phyloP scores from a whole-genome alignment of 2,329 filamentous ascomycete genomes.

The Didymella keratinophila region DNA sequence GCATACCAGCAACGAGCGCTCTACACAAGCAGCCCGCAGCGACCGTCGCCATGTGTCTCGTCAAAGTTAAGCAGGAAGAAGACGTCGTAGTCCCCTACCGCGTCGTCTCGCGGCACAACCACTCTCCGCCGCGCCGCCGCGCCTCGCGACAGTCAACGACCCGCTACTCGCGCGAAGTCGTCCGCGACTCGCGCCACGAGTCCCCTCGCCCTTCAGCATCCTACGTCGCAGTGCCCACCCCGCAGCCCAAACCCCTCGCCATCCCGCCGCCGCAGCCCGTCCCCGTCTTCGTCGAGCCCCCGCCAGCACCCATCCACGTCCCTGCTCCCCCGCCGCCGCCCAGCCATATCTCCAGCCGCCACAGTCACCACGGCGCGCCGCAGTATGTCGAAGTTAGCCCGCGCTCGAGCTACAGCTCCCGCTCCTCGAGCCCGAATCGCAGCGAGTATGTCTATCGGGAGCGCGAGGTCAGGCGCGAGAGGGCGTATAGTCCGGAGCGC shows the following conservation, averaged over 20 bases:
- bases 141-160: slow-evolving; percentile 34
- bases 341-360: slow-evolving; percentile 17
- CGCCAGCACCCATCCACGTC: slow-evolving; percentile 37
- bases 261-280: slow-evolving; percentile 53
- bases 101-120: slow-evolving; percentile 38
- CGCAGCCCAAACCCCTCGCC: slow-evolving; percentile 34
- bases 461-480: slow-evolving; percentile 53
- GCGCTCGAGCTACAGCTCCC: slow-evolving; percentile 44
- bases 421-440: slow-evolving; percentile 39
- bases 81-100: slow-evolving; percentile 54
- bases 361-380: slow-evolving; percentile 33
- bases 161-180: slow-evolving; percentile 44
- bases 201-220: slow-evolving; percentile 39
- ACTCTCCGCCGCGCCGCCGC: slow-evolving; percentile 43
- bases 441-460: slow-evolving; percentile 55
- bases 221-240: slow-evolving; percentile 45
- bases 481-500: slow-evolving; percentile 44
- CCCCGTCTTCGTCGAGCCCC: slow-evolving; percentile 51
- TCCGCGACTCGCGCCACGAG: slow-evolving; percentile 32
- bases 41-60: slow-evolving; percentile 54
- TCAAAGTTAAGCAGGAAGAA: slow-evolving; percentile 56
- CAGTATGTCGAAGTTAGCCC: slow-evolving; percentile 58
- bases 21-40: not conserved
- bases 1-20: slow-evolving; percentile 25
- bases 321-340: slow-evolving; percentile 22